Percentiles rank a stretch among this genome's conserved stretches.
These are phyloP conservation scores for Colletotrichum chrysophilum DNA, from an alignment of 2,329 filamentous ascomycete genomes.

Conservation along the genomic window DNA sequence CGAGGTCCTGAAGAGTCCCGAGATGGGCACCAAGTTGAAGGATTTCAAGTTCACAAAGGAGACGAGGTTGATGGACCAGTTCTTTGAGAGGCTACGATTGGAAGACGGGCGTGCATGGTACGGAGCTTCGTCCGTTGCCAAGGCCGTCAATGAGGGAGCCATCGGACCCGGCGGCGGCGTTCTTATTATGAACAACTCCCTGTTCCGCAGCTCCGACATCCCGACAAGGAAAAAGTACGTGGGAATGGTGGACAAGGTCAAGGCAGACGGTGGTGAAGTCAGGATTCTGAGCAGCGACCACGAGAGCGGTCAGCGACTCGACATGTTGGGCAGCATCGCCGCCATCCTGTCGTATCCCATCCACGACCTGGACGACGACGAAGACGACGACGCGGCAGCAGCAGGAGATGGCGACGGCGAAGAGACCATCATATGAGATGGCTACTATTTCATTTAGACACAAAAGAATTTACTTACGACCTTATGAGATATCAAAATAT, in stretches of 20 bases:
- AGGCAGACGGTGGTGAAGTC: constrained; percentile 84
- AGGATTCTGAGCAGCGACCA: constrained; percentile 91
- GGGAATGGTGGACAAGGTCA: constrained; percentile 84
- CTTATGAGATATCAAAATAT: neutral
- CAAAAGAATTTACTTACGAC: neutral
- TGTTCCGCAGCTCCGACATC: constrained; percentile 86
- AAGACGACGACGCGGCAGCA: constrained; percentile 40
- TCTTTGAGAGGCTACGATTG: constrained; percentile 76
- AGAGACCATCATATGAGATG: constrained; percentile 5
- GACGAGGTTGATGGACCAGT: constrained; percentile 82
- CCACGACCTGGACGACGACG: constrained; percentile 78
- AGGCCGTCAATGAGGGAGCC: constrained; percentile 84
- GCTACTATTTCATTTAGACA: neutral
- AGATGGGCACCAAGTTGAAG: constrained; percentile 77
- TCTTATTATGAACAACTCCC: constrained; percentile 82
- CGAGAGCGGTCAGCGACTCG: constrained; percentile 87
- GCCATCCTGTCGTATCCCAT: constrained; percentile 91
- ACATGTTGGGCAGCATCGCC: constrained; percentile 85
- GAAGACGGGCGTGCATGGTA: constrained; percentile 94
- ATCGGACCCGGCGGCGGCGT: constrained; percentile 87
- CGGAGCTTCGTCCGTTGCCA: constrained; percentile 80
- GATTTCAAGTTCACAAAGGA: constrained; percentile 90
- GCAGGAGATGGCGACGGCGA: neutral
- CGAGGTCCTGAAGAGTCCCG: constrained; percentile 82
- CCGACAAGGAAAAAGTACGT: constrained; percentile 82